Evolutionary conservation across 805 yeast species (phyloP).

Genomic region (Groenewaldozyma salmanticensis): DNA sequence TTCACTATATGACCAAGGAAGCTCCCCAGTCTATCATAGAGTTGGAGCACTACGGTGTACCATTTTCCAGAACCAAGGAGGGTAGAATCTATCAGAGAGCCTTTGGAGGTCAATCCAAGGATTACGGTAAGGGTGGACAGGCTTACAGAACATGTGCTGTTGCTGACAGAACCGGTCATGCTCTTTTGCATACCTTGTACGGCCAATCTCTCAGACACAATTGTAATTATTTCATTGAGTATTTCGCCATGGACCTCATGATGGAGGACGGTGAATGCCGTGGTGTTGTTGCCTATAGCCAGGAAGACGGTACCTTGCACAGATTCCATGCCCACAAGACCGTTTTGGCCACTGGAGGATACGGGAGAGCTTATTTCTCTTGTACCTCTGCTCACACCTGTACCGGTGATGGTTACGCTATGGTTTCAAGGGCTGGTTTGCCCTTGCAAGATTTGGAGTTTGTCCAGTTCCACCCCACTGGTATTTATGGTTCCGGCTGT

Average conservation of each 20-base stretch:
- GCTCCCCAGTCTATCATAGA: constrained; percentile 95
- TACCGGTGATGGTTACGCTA: constrained; percentile 98
- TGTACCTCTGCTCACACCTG: constrained; percentile 99
- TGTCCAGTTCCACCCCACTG: constrained; percentile 98
- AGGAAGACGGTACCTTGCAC: constrained; percentile 97
- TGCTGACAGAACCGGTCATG: constrained; percentile 98
- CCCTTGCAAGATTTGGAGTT: constrained; percentile 97
- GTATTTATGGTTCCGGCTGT: constrained; percentile 98
- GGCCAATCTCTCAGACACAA: constrained; percentile 96
- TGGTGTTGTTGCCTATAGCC: constrained; percentile 95
- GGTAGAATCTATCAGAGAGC: constrained; percentile 98
- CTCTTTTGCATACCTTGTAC: constrained; percentile 86
- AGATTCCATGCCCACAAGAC: constrained; percentile 97
- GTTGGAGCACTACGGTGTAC: constrained; percentile 96
- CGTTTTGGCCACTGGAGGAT: constrained; percentile 96
- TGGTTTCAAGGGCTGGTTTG: constrained; percentile 97
- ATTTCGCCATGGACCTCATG: constrained; percentile 86
- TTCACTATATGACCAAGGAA: constrained; percentile 97
- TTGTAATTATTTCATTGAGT: constrained; percentile 96
- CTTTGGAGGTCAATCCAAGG: constrained; percentile 94
- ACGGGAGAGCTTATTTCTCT: constrained; percentile 96
- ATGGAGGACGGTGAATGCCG: constrained; percentile 94
- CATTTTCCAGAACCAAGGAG: constrained; percentile 92
- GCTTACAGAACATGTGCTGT: constrained; percentile 99
- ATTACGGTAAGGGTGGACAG: constrained; percentile 97